Base-by-base conservation (phyloP, 345 rosid genomes). In the Populus pruinosa region DNA sequence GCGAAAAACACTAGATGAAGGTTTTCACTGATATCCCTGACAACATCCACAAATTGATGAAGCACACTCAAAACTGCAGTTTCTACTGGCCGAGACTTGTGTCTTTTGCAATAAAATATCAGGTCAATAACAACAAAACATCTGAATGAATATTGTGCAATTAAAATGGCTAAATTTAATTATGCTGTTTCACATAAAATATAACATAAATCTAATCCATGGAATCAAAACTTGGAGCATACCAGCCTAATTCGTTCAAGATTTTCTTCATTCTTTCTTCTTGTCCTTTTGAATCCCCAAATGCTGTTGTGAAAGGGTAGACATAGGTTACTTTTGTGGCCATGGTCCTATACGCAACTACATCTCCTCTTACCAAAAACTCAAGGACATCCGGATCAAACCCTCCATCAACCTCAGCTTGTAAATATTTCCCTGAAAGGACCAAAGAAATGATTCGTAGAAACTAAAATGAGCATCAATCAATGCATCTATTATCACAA, bases 291-390 rank as follows among this genome's bases (percentile, higher is more conserved):
- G 99, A 92, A 76, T 95, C 97, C 44, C 98, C 98, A 12, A 93
- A 85, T 27, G 98, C 94, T 49, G 99, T 92, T 6, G 97, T 90
- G 85, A 95, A 95, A 1, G 99, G 99, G 78, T 95, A 95, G 20
- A 95, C 85, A 86, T 88, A 93, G 12, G 97, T 93, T 8, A 91
- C 96, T 78, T 91, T 93, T 49, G 88, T 85, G 55, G 97, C 96
- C 98, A 90, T 90, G 9, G 80, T 80, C 83, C 99, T 89, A 29
- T 89, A 93, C 67, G 89, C 82, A 80, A 88, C 96, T 77, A 87
- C 94, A 72, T 92, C 98, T 74, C 90, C 88, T 80, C 84, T 92
- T 74, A 93, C 91, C 88, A 92, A 69, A 82, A 93, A 93, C 88
- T 95, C 96, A 64, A 93, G 70, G 49, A 95, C 89, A 70, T 95